Evolutionary conservation across 2,329 filamentous ascomycete species (phyloP).

Genomic region (Colletotrichum ledebouriae): DNA sequence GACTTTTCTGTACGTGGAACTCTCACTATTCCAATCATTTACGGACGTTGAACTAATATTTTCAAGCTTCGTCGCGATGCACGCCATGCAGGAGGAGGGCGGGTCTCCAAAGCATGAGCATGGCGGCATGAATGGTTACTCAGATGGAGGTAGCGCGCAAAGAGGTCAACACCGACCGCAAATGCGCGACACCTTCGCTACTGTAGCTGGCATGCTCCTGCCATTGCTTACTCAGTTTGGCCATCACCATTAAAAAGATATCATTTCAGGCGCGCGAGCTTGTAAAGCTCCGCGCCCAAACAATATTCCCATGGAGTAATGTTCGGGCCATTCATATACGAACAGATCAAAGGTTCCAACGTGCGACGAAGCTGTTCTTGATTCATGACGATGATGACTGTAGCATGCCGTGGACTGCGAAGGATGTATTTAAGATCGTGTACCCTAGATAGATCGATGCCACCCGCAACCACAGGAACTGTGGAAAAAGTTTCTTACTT

Average conservation of each 20-base stretch:
- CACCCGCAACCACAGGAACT: constrained; percentile 4
- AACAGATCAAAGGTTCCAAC: constrained; percentile 13
- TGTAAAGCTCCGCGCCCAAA: too few species aligned
- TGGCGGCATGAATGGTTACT: constrained; percentile 65
- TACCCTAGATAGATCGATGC: constrained; percentile 20
- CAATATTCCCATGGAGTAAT: neutral
- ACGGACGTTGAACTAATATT: constrained; percentile 6
- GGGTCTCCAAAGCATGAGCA: constrained; percentile 66
- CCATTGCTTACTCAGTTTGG: constrained; percentile 84
- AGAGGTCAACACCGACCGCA: constrained; percentile 68
- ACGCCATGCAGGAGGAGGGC: constrained; percentile 90
- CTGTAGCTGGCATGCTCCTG: constrained; percentile 81
- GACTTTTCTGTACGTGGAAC: constrained; percentile 84
- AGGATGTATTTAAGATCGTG: constrained; percentile 27
- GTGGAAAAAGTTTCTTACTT: constrained; percentile 4
- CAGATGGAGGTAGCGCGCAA: constrained; percentile 56
- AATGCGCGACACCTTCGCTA: constrained; percentile 77
- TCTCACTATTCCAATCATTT: neutral
- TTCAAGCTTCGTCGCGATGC: constrained; percentile 90
- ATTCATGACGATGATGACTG: constrained; percentile 40
- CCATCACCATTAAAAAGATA: constrained; percentile 70
- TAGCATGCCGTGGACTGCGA: constrained; percentile 1
- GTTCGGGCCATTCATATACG: neutral
- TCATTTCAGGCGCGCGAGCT: neutral
- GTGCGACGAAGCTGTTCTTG: constrained; percentile 9